Conservation (phyloP, 805 yeast species). For the Candida qinlingensis region DNA sequence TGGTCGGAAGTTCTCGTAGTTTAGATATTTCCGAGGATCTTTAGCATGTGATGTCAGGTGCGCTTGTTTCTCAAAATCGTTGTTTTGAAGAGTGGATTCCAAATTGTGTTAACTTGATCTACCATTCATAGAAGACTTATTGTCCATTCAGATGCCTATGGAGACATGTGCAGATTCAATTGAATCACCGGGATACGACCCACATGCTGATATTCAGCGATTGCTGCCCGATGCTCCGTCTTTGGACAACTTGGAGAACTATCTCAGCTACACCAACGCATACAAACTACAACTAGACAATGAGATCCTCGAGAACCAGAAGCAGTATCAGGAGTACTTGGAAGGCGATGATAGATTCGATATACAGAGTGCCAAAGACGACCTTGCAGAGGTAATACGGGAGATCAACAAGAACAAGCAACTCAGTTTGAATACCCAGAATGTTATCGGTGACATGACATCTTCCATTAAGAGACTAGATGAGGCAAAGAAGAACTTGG, state of each 20-base stretch:
- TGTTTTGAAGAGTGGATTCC: no score
- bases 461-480: slow-evolving; percentile 74
- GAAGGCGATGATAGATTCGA: slow-evolving; percentile 19
- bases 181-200: slow-evolving; percentile 43
- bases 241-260: slow-evolving; percentile 44
- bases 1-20: no score
- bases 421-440: slow-evolving; percentile 51
- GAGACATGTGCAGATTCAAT: slow-evolving; percentile 12
- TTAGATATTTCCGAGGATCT: no score
- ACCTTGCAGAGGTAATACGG: slow-evolving; percentile 33
- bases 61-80: no score
- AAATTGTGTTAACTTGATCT: no score
- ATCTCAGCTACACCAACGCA: slow-evolving; percentile 42
- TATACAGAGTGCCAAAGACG: slow-evolving; percentile 16
- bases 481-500: slow-evolving; percentile 76
- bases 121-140: no score
- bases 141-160: background rate
- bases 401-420: slow-evolving; percentile 43
- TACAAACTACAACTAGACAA: slow-evolving; percentile 46
- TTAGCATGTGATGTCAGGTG: no score
- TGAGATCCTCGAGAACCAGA: slow-evolving; percentile 37
- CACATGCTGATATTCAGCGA: slow-evolving; percentile 44
- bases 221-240: slow-evolving; percentile 48
- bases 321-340: slow-evolving; percentile 27
- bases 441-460: slow-evolving; percentile 64